A percentile compares a stretch with the other conserved stretches of the same genome.
These are phyloP conservation scores for Brassica balearica DNA, from an alignment of 441 rosid species.

Conservation along the genomic window DNA sequence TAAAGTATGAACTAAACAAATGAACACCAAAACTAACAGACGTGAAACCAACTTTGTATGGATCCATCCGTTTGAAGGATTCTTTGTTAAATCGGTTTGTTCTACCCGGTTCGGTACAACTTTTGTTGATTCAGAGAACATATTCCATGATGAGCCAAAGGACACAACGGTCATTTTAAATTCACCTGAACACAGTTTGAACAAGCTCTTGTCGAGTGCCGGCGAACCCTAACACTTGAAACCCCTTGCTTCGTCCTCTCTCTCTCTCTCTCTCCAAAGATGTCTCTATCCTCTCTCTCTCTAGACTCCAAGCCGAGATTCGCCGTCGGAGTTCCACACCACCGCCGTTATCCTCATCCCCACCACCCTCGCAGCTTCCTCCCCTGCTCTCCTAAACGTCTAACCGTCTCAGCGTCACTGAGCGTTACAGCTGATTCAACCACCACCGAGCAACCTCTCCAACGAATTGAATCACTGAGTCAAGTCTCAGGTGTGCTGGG, in stretches of 20 bases:
- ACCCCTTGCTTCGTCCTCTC: neutral
- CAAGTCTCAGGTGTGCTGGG: slow-evolving; percentile 95
- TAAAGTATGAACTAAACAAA: too few relatives aligned
- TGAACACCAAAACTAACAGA: too few relatives aligned
- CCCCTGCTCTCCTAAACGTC: slow-evolving; percentile 51
- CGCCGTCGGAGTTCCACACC: slow-evolving; percentile 27
- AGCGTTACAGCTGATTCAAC: slow-evolving; percentile 54
- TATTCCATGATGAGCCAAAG: neutral
- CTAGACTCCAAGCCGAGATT: slow-evolving; percentile 55
- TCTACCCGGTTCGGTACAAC: slow-evolving; percentile 6
- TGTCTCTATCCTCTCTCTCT: slow-evolving; percentile 56
- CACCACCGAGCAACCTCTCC: too few relatives aligned
- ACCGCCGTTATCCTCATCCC: slow-evolving; percentile 34
- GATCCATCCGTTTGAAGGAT: too few relatives aligned
- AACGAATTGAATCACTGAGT: too few relatives aligned
- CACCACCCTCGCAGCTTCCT: slow-evolving; percentile 51
- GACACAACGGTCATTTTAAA: slow-evolving; percentile 13
- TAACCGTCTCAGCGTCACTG: slow-evolving; percentile 50
- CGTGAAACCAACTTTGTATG: too few relatives aligned
- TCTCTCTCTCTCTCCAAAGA: slow-evolving; percentile 22
- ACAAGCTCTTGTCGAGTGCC: slow-evolving; percentile 36
- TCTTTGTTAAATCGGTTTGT: too few relatives aligned
- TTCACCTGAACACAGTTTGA: slow-evolving; percentile 34
- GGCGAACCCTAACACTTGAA: slow-evolving; percentile 37
- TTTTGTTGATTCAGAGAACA: neutral